These are phyloP conservation scores for Penicillium herquei DNA, from an alignment of 495 filamentous ascomycete species.

Conservation along the genomic window DNA sequence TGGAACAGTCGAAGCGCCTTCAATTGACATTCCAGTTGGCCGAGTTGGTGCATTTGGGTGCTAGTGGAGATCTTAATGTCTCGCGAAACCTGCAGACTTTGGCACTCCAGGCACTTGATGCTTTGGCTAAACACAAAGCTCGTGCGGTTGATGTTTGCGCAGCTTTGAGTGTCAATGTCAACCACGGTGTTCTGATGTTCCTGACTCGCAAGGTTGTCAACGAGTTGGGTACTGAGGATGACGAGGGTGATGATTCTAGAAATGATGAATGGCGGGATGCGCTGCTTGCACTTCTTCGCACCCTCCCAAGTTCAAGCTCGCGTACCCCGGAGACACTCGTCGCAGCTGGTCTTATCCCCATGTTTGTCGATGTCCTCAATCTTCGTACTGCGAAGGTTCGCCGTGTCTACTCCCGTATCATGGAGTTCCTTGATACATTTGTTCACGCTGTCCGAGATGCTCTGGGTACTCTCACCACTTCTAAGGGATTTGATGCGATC, in stretches of 20 bases:
- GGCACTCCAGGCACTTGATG: conserved; percentile 76
- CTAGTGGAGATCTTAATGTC: conserved; percentile 62
- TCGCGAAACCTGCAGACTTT: conserved; percentile 79
- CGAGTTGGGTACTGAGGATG: conserved; percentile 64
- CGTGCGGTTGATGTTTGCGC: conserved; percentile 79
- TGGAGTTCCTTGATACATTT: conserved; percentile 83
- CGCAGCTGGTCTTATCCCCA: conserved; percentile 80
- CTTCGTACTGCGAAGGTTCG: conserved; percentile 80
- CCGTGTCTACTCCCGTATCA: conserved; percentile 73
- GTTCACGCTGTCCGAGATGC: conserved; percentile 78
- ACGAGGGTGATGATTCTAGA: conserved; percentile 55
- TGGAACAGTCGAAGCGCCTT: conserved; percentile 83
- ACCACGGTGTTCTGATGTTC: conserved; percentile 95
- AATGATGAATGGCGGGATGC: conserved; percentile 87
- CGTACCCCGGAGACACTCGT: conserved; percentile 74
- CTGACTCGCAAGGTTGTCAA: conserved; percentile 85
- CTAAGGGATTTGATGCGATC: conserved; percentile 81
- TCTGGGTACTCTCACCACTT: conserved; percentile 72
- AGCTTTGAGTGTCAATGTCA: conserved; percentile 88
- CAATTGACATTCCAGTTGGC: conserved; percentile 91
- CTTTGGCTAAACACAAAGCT: conserved; percentile 71
- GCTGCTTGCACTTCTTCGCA: conserved; percentile 76
- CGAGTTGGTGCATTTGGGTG: conserved; percentile 76
- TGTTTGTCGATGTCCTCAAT: conserved; percentile 85
- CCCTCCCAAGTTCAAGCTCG: conserved; percentile 65